Evolutionary conservation across 331 rosid species (phyloP).

Genomic region (Cydonia oblonga): DNA sequence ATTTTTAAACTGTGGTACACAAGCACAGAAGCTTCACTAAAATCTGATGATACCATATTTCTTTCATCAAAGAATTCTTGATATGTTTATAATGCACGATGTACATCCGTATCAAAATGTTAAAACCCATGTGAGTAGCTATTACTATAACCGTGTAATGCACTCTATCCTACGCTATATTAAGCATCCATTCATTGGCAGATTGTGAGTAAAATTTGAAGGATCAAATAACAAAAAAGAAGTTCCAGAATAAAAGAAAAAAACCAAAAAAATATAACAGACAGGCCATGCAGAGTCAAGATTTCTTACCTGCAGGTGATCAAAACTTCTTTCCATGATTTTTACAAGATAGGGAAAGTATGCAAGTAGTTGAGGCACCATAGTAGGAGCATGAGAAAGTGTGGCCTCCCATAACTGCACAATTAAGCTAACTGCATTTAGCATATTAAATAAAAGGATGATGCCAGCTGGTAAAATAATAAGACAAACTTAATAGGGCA

Average conservation of each 20-base stretch:
- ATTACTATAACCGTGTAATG: not conserved
- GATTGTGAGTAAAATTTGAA: not conserved
- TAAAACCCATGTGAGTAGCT: not conserved
- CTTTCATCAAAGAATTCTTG: not conserved
- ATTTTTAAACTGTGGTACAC: no score
- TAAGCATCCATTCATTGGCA: not conserved
- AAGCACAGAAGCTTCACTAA: no score
- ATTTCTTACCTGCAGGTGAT: constrained; percentile 77
- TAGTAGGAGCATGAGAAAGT: constrained; percentile 81
- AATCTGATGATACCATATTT: no score
- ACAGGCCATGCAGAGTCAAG: not conserved
- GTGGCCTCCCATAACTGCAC: constrained; percentile 97
- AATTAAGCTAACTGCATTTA: constrained; percentile 19
- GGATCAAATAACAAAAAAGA: not conserved
- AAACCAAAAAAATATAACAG: not conserved
- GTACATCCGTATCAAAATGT: not conserved
- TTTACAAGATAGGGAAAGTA: constrained; percentile 69
- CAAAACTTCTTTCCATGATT: constrained; percentile 85
- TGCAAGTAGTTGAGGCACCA: constrained; percentile 75
- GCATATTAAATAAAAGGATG: constrained; percentile 8
- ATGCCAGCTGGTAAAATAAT: not conserved
- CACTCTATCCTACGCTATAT: not conserved
- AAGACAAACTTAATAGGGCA: constrained; percentile 18
- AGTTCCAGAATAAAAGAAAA: not conserved
- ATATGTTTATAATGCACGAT: not conserved